Evolutionary conservation across 2,329 filamentous ascomycete genomes (phyloP), one percentile per base, ranked within the genome.

Genomic region (Alternaria gaisen): DNA sequence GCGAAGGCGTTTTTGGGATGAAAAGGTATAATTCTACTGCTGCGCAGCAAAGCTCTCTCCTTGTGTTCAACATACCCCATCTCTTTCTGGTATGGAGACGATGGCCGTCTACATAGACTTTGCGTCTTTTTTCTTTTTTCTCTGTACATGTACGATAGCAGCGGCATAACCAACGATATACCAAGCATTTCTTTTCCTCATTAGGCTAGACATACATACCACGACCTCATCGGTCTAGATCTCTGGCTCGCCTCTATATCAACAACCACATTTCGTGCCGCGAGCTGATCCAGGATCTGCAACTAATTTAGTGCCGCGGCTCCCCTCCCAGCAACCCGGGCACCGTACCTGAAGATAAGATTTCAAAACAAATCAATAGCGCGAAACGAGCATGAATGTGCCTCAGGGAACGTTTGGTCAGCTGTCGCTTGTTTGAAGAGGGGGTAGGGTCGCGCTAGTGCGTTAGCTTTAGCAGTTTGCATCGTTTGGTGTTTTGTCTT

Each of bases 291-390:
- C 14, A 50, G 9, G 34, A 22, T 50, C 20, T n/a, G 30, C 3
- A 50, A 38, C 34, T 24, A 26, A 16, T 24, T 9, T 38, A 50
- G 46, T 18, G 14, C 34, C 30, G 11, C 32, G 46, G 46, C 30
- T 50, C 46, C 32, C 46, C 46, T 38, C 46, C 46, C 46, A 50
- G 30, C 46, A 48, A 48, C 46, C 46, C 32, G 46, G 46, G 7
- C 20, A 16, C 32, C 38, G 46, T 50, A 38, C 28, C 41, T 42
- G 41, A 22, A 18, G 20, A 44, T 22, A 40, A 30, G 36, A 47
- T 38, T 24, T 12, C 18, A 56, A 56, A 56, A 48, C 53, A 40
- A 56, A 50, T 41, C 53, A 24, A 56, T 56, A 56, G 53, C 28
- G 53, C 43, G 53, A 56, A 50, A 56, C 53, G 18, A 9, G 22